Evolutionary conservation across 192 early-diverging fungal species (phyloP), one percentile per base, ranked within the genome.

Genomic region (Coemansia sp.): DNA sequence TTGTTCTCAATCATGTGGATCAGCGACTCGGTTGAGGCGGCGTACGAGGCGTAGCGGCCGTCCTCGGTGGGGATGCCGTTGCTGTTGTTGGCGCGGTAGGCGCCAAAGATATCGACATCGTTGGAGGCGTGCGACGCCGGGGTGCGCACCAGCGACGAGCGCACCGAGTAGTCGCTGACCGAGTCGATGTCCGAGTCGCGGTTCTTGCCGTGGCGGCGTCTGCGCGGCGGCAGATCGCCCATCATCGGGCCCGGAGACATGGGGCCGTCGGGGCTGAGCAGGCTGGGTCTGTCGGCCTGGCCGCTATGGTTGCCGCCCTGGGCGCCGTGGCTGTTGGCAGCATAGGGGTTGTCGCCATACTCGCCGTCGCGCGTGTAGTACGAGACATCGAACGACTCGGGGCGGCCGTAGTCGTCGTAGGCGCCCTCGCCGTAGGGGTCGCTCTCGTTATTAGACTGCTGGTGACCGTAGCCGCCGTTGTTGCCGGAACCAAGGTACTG

Each of bases 1-100:
- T 83, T 86, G 64, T 77, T 84, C 63, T 88, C 81, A 10, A 88
- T 60, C 53, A 84, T 64, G 28, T 83, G 80, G 25, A 85, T 69
- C 36, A 85, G 78, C 2, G 86, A 84, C 23, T 85, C 86, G 13
- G 83, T 80, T 0, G 86, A 86, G 1, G 86, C 79, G 5, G 82
- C 83, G 25, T 82, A 88, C 0, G 75, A 76, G 25, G 81, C 84
- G 52, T 88, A 88, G 34, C 86, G 81, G 9, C 81, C 82, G 30
- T 86, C 84, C 19, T 81, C 85, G 13, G 68, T 62, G 7, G 55
- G 46, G 22, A 49, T 42, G 22, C 60, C 65, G 15, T 50, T 42
- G 39, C 47, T 26, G 11, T 46, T 38, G 15, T 55, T 70, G 36
- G 46, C 41, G 19, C 84, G 78, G 58, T 74, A 74, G 8, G 72